Conservation (phyloP, 768 basidiomycete genomes). For the Xerocomellus dryophilus region DNA sequence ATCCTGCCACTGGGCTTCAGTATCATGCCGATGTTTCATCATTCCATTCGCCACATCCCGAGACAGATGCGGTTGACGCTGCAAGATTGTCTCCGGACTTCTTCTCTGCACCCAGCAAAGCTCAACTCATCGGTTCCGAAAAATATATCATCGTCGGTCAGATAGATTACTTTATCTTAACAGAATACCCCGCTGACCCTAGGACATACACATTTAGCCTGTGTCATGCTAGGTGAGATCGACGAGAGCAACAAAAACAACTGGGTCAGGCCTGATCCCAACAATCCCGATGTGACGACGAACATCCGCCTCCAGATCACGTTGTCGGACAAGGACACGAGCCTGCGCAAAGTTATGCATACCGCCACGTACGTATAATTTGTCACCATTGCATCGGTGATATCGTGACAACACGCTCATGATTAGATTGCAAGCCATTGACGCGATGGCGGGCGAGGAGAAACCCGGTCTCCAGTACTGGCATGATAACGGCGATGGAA, state of each 20-base stretch:
- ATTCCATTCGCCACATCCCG: slow-evolving; percentile 8
- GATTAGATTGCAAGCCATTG: not conserved
- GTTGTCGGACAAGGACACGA: slow-evolving; percentile 6
- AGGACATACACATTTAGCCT: not conserved
- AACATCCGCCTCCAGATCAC: slow-evolving; percentile 10
- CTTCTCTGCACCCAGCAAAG: slow-evolving; percentile 11
- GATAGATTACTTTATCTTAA: not conserved
- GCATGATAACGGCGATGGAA: not conserved
- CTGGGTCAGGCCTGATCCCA: not conserved
- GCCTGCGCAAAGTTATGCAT: slow-evolving; percentile 8
- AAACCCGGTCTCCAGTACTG: slow-evolving; percentile 4
- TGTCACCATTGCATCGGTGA: not conserved
- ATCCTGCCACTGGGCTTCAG: not conserved
- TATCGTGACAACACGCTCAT: not conserved
- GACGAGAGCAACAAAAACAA: not conserved
- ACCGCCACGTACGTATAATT: slow-evolving; percentile 2
- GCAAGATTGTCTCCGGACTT: slow-evolving; percentile 17
- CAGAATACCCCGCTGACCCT: not conserved
- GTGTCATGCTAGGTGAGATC: slow-evolving; percentile 7
- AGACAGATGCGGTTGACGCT: slow-evolving; percentile 11
- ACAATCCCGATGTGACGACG: slow-evolving; percentile 6
- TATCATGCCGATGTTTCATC: slow-evolving; percentile 14
- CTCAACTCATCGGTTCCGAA: slow-evolving; percentile 10
- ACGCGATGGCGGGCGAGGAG: not conserved
- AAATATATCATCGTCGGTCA: slow-evolving; percentile 7